These are phyloP conservation scores for Cryptococcus floricola DNA, from an alignment of 1,284 basidiomycete species.

Conservation along the genomic window DNA sequence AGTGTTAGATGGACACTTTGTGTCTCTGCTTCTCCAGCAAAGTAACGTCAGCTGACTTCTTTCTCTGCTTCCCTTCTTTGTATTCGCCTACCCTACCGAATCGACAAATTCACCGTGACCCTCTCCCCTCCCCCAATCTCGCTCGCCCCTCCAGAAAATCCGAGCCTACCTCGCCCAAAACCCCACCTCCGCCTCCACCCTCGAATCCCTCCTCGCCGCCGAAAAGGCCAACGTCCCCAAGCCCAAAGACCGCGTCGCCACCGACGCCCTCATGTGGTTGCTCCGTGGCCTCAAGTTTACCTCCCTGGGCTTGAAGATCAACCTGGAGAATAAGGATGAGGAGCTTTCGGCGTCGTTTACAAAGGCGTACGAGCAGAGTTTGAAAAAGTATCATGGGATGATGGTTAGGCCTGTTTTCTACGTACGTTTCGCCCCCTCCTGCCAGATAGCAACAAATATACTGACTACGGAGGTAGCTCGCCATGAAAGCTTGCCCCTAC, in stretches of 20 bases:
- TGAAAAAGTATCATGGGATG: conserved; percentile 86
- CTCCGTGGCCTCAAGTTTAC: conserved; percentile 88
- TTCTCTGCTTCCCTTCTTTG: not conserved
- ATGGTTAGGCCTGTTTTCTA: conserved; percentile 78
- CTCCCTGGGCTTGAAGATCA: conserved; percentile 68
- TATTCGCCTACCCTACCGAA: not conserved
- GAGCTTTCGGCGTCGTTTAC: conserved; percentile 76
- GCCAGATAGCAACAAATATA: not conserved
- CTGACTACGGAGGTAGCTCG: conserved; percentile 54
- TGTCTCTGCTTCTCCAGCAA: not conserved
- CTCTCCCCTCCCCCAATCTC: not conserved
- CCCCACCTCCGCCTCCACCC: conserved; percentile 65
- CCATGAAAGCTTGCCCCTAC: conserved; percentile 96
- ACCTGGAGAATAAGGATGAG: conserved; percentile 63
- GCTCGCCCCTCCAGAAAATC: conserved; percentile 66
- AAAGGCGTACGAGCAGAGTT: conserved; percentile 73
- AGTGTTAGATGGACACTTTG: conserved; percentile 29
- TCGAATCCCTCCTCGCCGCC: conserved; percentile 78
- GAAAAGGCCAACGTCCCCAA: conserved; percentile 60
- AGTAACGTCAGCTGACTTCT: not conserved
- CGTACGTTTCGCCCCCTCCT: conserved; percentile 55
- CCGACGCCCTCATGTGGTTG: conserved; percentile 90
- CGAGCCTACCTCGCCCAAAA: conserved; percentile 65
- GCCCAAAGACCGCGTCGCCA: conserved; percentile 75
- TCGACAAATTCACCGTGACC: not conserved